Evolutionary conservation across 148 eudicot species (phyloP).

Genomic region (Hydrangea macrophylla): DNA sequence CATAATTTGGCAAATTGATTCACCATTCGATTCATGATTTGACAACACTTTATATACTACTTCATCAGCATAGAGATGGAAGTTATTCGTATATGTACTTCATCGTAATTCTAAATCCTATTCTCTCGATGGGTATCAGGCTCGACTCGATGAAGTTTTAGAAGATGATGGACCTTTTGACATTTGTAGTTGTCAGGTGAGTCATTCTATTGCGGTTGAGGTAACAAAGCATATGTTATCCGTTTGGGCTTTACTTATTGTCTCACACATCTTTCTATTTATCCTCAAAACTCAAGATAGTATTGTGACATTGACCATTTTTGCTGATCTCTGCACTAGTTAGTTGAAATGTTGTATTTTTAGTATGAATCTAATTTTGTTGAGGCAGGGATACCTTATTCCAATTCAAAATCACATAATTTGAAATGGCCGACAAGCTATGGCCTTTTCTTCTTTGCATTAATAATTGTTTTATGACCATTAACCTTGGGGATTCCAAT

Average conservation of each 20-base stretch:
- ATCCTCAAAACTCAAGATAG: neutral
- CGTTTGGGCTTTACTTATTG: neutral
- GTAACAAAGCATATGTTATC: neutral
- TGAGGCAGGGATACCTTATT: neutral
- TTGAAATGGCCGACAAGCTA: neutral
- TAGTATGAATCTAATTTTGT: neutral
- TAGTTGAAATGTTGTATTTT: neutral
- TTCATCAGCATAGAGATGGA: neutral
- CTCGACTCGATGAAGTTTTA: conserved; percentile 67
- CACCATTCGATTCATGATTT: no score
- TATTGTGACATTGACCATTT: no score
- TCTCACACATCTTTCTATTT: neutral
- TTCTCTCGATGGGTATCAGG: conserved; percentile 41
- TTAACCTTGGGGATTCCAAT: neutral
- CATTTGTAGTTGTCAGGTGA: conserved; percentile 93
- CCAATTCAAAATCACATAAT: neutral
- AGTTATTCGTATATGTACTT: no score
- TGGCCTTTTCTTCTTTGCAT: neutral
- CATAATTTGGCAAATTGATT: no score
- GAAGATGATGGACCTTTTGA: conserved; percentile 95
- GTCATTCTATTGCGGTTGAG: conserved; percentile 8
- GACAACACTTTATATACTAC: no score
- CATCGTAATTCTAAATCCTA: conserved; percentile 2
- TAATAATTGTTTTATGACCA: neutral
- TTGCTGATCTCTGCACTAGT: neutral